These are phyloP conservation scores for Schrenkiella parvula DNA, from an alignment of 345 rosid genomes.

Conservation along the genomic window DNA sequence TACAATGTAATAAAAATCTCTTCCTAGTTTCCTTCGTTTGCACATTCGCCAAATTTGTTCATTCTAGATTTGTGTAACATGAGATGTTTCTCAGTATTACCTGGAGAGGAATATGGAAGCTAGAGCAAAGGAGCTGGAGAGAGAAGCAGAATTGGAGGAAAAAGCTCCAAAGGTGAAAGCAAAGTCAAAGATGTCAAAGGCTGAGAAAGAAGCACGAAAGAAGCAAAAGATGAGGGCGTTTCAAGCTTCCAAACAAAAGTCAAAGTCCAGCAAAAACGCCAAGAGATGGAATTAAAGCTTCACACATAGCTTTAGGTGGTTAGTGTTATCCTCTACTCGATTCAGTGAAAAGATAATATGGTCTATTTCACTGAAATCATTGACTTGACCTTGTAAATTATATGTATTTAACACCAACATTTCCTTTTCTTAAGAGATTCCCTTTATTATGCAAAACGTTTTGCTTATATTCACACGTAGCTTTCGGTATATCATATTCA, in stretches of 20 bases:
- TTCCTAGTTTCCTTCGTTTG: background rate
- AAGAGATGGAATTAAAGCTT: conserved; percentile 67
- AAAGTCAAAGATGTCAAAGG: conserved; percentile 97
- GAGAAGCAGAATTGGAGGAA: conserved; percentile 74
- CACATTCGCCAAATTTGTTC: background rate
- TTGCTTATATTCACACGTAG: too few relatives aligned
- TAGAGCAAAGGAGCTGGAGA: conserved; percentile 62
- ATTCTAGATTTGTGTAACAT: background rate
- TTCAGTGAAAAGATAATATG: too few relatives aligned
- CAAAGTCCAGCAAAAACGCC: conserved; percentile 71
- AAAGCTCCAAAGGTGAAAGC: conserved; percentile 93
- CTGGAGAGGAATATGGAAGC: conserved; percentile 95
- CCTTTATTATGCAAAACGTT: too few relatives aligned
- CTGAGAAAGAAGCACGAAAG: conserved; percentile 87
- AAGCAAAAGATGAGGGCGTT: conserved; percentile 84
- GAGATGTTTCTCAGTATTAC: conserved; percentile 46
- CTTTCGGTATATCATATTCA: background rate
- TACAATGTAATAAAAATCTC: conserved; percentile 49
- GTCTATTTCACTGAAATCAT: background rate
- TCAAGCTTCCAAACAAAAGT: conserved; percentile 73
- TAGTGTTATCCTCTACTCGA: background rate
- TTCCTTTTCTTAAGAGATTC: too few relatives aligned
- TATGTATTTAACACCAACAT: background rate
- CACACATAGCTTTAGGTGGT: background rate
- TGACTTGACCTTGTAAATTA: background rate